Conservation (phyloP, 441 rosid genomes). For the Raphanus hybrid region DNA sequence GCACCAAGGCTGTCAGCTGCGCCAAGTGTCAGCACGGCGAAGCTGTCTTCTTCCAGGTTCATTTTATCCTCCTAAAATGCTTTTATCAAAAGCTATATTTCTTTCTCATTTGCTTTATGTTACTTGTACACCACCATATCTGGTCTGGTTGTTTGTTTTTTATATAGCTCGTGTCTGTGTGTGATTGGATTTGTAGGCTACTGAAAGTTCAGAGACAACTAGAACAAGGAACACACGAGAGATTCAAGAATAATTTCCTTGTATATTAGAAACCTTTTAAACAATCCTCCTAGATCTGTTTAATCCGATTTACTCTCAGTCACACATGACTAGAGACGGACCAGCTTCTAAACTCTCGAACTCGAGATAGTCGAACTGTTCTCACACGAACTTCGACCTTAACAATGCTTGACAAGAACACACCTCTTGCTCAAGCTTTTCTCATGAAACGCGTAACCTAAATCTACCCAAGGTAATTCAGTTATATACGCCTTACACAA, state of each 20-base stretch:
- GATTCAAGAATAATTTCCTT: too few relatives aligned
- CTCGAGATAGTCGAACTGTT: neutral
- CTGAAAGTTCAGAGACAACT: constrained; percentile 32
- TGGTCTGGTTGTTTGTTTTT: too few relatives aligned
- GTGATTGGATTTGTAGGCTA: constrained; percentile 2
- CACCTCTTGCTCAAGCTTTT: neutral
- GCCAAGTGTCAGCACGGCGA: constrained; percentile 71
- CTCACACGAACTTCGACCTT: too few relatives aligned
- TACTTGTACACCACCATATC: too few relatives aligned
- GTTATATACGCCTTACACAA: neutral
- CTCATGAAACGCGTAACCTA: neutral
- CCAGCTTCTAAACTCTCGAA: neutral
- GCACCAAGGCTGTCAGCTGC: constrained; percentile 82
- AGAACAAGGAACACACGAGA: too few relatives aligned
- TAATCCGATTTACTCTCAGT: too few relatives aligned
- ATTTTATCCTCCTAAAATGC: too few relatives aligned
- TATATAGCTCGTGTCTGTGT: too few relatives aligned
- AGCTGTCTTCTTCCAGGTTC: constrained; percentile 97
- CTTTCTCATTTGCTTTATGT: too few relatives aligned
- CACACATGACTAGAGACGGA: neutral
- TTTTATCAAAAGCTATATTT: too few relatives aligned
- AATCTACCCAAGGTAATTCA: neutral
- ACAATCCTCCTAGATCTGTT: too few relatives aligned
- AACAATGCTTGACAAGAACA: neutral
- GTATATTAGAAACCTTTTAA: too few relatives aligned